Conservation (phyloP, 2,329 filamentous ascomycete species). For the Plenodomus lindquistii region DNA sequence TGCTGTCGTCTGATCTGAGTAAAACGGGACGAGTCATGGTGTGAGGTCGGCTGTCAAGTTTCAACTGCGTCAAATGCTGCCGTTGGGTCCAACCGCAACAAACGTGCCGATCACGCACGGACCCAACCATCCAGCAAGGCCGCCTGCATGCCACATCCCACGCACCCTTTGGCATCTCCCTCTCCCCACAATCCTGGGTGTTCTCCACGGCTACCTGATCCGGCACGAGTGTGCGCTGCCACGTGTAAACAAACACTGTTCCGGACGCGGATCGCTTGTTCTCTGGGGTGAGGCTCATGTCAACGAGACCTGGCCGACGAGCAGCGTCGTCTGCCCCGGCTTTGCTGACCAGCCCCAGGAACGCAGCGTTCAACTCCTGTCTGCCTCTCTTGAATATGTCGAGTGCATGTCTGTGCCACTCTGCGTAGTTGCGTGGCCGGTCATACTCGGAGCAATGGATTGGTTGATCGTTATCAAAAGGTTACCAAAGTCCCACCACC, state of each 20-base stretch:
- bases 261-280: constrained; percentile 9
- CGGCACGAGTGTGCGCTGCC: constrained; percentile 15
- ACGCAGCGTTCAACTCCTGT: too few species aligned
- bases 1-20: too few species aligned
- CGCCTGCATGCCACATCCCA: constrained; percentile 5
- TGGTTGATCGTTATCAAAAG: neutral
- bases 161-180: neutral
- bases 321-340: neutral
- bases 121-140: constrained; percentile 2
- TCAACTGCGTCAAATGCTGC: too few species aligned
- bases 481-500: neutral
- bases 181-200: constrained; percentile 17
- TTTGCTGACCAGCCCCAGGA: neutral
- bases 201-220: constrained; percentile 24
- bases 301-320: neutral
- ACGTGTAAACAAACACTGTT: constrained; percentile 4
- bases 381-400: neutral
- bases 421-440: neutral
- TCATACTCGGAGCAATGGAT: neutral
- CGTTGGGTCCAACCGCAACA: too few species aligned
- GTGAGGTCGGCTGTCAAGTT: too few species aligned
- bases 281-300: neutral
- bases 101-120: too few species aligned
- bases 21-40: too few species aligned
- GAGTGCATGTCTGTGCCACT: neutral